Percentiles rank a stretch among this genome's conserved stretches.
phyloP scores from a whole-genome alignment of 345 rosid species.

The Iberis pinnata region DNA sequence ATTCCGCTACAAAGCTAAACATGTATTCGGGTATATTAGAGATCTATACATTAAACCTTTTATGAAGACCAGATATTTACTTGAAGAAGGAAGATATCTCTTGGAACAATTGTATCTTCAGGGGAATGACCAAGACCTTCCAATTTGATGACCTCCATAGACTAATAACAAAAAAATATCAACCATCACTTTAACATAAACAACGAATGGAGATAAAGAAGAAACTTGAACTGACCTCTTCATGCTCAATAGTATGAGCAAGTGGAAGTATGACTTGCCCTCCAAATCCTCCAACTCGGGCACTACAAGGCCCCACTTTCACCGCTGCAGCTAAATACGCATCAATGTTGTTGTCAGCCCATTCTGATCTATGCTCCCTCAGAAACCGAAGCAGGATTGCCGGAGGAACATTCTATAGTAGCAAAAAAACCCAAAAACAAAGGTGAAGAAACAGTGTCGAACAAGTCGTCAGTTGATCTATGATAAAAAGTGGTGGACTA shows the following conservation, averaged over 20 bases:
- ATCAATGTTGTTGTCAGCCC: conserved; percentile 97
- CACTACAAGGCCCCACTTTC: conserved; percentile 83
- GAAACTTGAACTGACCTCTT: conserved; percentile 56
- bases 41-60: not conserved
- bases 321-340: conserved; percentile 92
- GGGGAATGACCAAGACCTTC: conserved; percentile 85
- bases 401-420: conserved; percentile 89
- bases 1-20: conserved; percentile 86
- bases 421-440: not conserved
- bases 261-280: conserved; percentile 93
- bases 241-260: conserved; percentile 92
- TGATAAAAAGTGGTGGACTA: conserved; percentile 1
- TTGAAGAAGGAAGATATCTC: conserved; percentile 89
- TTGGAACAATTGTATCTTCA: conserved; percentile 83
- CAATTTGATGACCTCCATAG: conserved; percentile 88
- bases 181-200: not conserved
- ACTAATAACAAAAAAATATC: conserved; percentile 33
- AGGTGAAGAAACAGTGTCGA: not conserved
- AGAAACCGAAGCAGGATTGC: conserved; percentile 87
- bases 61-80: conserved; percentile 34
- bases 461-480: conserved; percentile 9
- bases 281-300: conserved; percentile 82
- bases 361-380: conserved; percentile 97
- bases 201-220: not conserved
- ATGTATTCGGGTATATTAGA: not conserved